phyloP scores from a whole-genome alignment of 441 rosid species.

The Gossypium davidsonii region DNA sequence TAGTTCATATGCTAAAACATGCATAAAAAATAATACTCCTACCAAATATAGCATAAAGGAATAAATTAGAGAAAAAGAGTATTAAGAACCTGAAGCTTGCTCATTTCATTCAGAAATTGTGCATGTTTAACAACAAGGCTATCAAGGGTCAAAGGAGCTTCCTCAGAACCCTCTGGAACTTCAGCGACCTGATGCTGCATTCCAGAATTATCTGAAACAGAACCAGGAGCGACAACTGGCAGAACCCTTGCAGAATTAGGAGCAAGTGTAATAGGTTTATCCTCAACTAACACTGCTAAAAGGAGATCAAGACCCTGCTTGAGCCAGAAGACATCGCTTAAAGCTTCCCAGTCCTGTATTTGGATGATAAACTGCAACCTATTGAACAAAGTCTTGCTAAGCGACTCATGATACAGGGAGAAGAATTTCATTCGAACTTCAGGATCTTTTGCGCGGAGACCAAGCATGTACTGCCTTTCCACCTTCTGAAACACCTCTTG shows the following conservation, averaged over 20 bases:
- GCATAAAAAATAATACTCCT: no score
- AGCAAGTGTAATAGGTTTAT: slow-evolving; percentile 86
- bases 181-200: slow-evolving; percentile 52
- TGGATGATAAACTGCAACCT: slow-evolving; percentile 87
- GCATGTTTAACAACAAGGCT: slow-evolving; percentile 73
- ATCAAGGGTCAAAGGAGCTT: slow-evolving; percentile 65
- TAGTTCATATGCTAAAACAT: no score
- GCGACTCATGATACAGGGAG: slow-evolving; percentile 78
- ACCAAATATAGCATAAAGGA: not conserved
- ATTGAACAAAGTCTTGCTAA: slow-evolving; percentile 64
- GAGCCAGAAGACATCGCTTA: slow-evolving; percentile 98
- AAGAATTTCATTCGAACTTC: slow-evolving; percentile 83
- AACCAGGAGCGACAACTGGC: slow-evolving; percentile 50
- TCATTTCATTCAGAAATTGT: slow-evolving; percentile 71
- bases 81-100: slow-evolving; percentile 77
- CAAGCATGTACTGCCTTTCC: slow-evolving; percentile 95
- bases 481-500: slow-evolving; percentile 95
- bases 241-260: slow-evolving; percentile 89
- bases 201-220: slow-evolving; percentile 53
- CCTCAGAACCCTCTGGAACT: slow-evolving; percentile 59
- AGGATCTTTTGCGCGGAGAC: slow-evolving; percentile 94
- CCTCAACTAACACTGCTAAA: slow-evolving; percentile 77
- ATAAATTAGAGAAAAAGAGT: not conserved
- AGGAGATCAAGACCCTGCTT: slow-evolving; percentile 99
- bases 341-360: slow-evolving; percentile 95